A percentile compares a stretch with the other conserved stretches of the same genome.
These are phyloP conservation scores for Berkeleyomyces rouxiae DNA, from an alignment of 2,329 filamentous ascomycete species.

Conservation along the genomic window DNA sequence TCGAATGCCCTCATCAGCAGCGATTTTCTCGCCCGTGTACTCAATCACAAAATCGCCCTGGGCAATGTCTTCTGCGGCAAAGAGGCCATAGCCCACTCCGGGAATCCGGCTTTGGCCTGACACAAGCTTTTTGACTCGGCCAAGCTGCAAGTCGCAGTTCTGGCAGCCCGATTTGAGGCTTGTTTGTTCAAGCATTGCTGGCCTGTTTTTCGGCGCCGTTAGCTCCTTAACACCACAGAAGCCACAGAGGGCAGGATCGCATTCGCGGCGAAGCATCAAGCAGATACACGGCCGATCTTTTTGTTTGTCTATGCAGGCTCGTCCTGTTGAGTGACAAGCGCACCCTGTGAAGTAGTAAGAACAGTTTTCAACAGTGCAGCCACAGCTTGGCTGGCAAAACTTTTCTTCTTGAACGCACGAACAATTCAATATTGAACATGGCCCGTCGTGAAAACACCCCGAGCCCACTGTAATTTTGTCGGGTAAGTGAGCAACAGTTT, in stretches of 20 bases:
- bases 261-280: constrained; percentile 56
- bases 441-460: constrained; percentile 53
- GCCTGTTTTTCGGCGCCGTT: constrained; percentile 2
- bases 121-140: constrained; percentile 45
- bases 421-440: constrained; percentile 45
- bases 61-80: constrained; percentile 48
- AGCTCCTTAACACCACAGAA: constrained; percentile 39
- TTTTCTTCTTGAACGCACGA: constrained; percentile 43
- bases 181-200: constrained; percentile 21
- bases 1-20: constrained; percentile 50
- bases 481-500: constrained; percentile 37
- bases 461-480: constrained; percentile 40
- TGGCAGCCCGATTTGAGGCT: constrained; percentile 46
- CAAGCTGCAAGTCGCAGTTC: constrained; percentile 57
- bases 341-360: constrained; percentile 50
- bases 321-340: constrained; percentile 43
- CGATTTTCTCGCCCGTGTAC: constrained; percentile 65
- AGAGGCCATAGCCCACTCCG: constrained; percentile 58
- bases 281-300: constrained; percentile 52
- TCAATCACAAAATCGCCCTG: constrained; percentile 63
- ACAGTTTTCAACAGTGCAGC: constrained; percentile 41
- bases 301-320: constrained; percentile 38
- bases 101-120: constrained; percentile 54
- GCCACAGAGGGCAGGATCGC: constrained; percentile 59
- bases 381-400: constrained; percentile 58